Base-by-base conservation (phyloP, 1,284 basidiomycete species). In the Moesziomyces antarcticus region DNA sequence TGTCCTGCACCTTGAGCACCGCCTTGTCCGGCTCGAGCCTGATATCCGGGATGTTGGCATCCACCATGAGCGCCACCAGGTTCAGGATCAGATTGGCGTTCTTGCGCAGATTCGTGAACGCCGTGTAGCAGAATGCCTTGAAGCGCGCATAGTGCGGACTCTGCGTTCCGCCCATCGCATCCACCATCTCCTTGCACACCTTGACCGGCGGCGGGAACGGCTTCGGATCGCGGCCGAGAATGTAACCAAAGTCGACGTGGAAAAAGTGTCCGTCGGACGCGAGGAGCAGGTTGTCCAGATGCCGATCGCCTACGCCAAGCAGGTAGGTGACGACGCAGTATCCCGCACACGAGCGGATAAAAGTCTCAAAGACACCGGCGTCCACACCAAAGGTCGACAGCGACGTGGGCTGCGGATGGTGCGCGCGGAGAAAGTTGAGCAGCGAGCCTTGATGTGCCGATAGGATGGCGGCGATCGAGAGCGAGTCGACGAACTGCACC, bases 161-260 rank as follows among this genome's bases (percentile, higher is more conserved):
- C 7, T 55, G 43, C 2, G 82, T 62, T 5, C 97, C 96, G 18
- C 97, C 97, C 95, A 99, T 97, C 9, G 92, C 95, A 81, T 99
- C 97, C 1, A 99, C 94, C 97, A 99, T 99, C 84, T 99, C 97
- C 79, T 97, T 96, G 86, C 94, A 97, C 27, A 99, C 92, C 85
- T 99, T 99, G 78, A 99, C 94, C 1, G 94, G 93, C 1, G 97
- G 97, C 5, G 97, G 94, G 82, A 97, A 97, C 0, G 95, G 94
- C 84, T 99, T 99, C 0, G 97, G 97, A 82, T 99, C 97, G 8
- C 95, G 91, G 3, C 96, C 96, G 9, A 99, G 88, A 78, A 99
- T 99, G 85, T 98, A 99, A 3, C 97, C 96, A 82, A 99, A 99
- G 85, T 99, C 97, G 73, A 99, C 96, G 66, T 87, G 83, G 80